Evolutionary conservation across 2,329 filamentous ascomycete genomes (phyloP).

Genomic region (Hypoxylon sp.): DNA sequence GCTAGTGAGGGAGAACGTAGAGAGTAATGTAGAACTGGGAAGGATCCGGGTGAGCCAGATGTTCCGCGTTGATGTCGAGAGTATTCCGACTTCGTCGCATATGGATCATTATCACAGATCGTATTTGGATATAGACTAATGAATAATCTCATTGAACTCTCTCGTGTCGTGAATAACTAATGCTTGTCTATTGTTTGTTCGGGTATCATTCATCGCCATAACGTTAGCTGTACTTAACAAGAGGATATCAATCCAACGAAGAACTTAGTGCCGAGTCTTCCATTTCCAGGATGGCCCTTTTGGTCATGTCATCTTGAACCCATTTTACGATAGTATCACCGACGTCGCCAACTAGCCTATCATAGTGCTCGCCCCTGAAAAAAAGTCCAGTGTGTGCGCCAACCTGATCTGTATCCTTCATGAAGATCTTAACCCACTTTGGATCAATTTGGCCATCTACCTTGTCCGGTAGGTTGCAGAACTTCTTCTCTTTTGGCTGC

Average conservation of each 20-base stretch:
- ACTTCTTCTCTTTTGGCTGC: slow-evolving; percentile 75
- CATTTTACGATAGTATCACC: slow-evolving; percentile 76
- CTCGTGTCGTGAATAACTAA: neutral
- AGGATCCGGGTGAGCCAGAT: slow-evolving; percentile 15
- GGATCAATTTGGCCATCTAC: slow-evolving; percentile 71
- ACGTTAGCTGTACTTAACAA: slow-evolving; percentile 4
- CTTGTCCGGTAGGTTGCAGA: slow-evolving; percentile 79
- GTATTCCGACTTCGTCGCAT: neutral
- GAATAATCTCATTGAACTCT: slow-evolving; percentile 1
- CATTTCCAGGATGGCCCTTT: slow-evolving; percentile 58
- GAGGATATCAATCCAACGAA: slow-evolving; percentile 6
- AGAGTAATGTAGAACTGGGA: slow-evolving; percentile 17
- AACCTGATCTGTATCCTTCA: slow-evolving; percentile 88
- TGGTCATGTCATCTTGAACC: slow-evolving; percentile 74
- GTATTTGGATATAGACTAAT: slow-evolving; percentile 25
- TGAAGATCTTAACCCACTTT: slow-evolving; percentile 83
- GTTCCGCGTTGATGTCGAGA: slow-evolving; percentile 16
- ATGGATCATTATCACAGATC: slow-evolving; percentile 12
- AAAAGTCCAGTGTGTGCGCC: slow-evolving; percentile 89
- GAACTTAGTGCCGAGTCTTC: slow-evolving; percentile 4
- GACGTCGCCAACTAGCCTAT: slow-evolving; percentile 82
- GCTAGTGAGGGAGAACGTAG: slow-evolving; percentile 6
- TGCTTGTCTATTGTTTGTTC: neutral
- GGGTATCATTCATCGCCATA: slow-evolving; percentile 24
- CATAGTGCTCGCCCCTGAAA: slow-evolving; percentile 79